Percentiles rank a stretch among this genome's conserved stretches.
Conservation (phyloP, 352 stramenopile species). For the Phytophthora cryptogea region DNA sequence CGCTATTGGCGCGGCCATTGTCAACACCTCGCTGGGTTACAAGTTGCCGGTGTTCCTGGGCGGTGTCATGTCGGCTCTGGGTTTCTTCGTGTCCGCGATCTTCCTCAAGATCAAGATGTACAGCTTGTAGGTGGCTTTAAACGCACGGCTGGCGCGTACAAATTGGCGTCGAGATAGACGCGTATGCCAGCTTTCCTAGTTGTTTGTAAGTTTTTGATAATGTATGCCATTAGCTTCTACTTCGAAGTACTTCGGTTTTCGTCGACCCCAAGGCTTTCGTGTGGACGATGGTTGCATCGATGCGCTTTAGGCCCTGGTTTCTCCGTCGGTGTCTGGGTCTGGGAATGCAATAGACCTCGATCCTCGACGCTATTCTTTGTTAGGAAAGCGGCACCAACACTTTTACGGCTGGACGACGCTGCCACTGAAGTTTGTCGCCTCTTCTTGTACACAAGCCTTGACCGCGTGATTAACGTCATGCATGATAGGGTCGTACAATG, state of each 20-base stretch:
- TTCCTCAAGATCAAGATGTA: slow-evolving; percentile 48
- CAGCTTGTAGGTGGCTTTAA: slow-evolving; percentile 26
- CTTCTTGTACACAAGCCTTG: neutral
- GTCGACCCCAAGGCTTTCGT: too few relatives aligned
- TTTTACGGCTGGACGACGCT: neutral
- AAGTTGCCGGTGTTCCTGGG: slow-evolving; percentile 38
- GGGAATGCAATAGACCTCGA: too few relatives aligned
- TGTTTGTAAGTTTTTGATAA: slow-evolving; percentile 30
- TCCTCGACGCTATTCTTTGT: too few relatives aligned
- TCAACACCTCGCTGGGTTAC: slow-evolving; percentile 38
- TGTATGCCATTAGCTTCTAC: slow-evolving; percentile 12
- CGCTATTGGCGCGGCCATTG: slow-evolving; percentile 29
- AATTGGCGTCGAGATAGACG: slow-evolving; percentile 14
- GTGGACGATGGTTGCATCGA: neutral
- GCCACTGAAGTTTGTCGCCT: neutral
- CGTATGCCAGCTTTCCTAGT: slow-evolving; percentile 14
- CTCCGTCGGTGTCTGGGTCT: too few relatives aligned
- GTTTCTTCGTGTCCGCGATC: slow-evolving; percentile 26
- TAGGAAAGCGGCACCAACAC: too few relatives aligned
- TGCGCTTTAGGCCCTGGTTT: neutral
- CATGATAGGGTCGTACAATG: too few relatives aligned
- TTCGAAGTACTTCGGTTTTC: neutral
- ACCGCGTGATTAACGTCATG: neutral
- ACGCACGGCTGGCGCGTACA: slow-evolving; percentile 13
- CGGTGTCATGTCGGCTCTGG: slow-evolving; percentile 32